These are phyloP conservation scores for Parietaria judaica DNA, from an alignment of 306 rosid genomes.

Conservation along the genomic window DNA sequence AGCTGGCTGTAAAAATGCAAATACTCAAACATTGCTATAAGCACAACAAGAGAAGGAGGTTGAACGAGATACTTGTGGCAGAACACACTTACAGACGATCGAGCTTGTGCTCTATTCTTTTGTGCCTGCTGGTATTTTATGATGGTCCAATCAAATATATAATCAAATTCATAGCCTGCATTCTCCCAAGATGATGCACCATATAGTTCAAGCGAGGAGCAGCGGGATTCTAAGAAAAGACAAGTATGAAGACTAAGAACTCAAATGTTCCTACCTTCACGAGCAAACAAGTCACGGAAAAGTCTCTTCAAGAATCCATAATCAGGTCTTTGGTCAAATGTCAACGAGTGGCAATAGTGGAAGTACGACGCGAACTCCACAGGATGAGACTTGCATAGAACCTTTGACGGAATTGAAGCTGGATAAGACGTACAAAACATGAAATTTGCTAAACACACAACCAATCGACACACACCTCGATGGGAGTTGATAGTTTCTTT, in stretches of 20 bases:
- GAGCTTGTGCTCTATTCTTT: conserved; percentile 52
- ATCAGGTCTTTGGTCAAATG: conserved; percentile 96
- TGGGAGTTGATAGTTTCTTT: conserved; percentile 92
- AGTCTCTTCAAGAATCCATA: conserved; percentile 94
- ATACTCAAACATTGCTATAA: conserved; percentile 26
- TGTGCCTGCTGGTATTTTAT: conserved; percentile 85
- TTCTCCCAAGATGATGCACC: conserved; percentile 13
- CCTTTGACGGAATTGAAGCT: conserved; percentile 37
- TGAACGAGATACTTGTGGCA: neutral
- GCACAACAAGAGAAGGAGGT: conserved; percentile 8
- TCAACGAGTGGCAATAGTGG: conserved; percentile 86
- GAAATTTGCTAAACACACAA: conserved; percentile 5
- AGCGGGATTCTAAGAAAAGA: neutral
- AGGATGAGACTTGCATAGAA: conserved; percentile 84
- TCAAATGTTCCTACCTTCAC: conserved; percentile 54
- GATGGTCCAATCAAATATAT: conserved; percentile 82
- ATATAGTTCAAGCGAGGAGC: neutral
- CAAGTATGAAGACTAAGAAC: neutral
- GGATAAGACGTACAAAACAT: conserved; percentile 16
- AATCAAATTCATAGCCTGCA: conserved; percentile 81
- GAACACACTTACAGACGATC: conserved; percentile 44
- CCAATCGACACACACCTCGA: conserved; percentile 54
- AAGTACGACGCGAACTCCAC: conserved; percentile 96
- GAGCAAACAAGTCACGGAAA: conserved; percentile 75
- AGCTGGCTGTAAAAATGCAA: conserved; percentile 38